Percentiles rank a stretch among this genome's conserved stretches.
phyloP scores from a whole-genome alignment of 2,329 filamentous ascomycete genomes.

The Colletotrichum navitas region DNA sequence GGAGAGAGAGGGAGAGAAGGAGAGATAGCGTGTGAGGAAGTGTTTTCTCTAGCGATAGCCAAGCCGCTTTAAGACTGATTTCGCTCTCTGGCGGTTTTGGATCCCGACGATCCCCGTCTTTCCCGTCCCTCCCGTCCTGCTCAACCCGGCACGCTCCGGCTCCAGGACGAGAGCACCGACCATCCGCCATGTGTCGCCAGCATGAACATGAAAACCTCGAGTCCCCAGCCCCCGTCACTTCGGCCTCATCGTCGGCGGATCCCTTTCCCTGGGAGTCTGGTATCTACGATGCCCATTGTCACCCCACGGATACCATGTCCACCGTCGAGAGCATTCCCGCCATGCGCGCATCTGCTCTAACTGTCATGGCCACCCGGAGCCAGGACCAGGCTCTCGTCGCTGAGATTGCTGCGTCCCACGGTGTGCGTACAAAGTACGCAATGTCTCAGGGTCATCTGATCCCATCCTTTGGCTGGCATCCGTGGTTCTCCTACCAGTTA shows the following conservation, averaged over 20 bases:
- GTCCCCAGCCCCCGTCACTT: conserved; percentile 19
- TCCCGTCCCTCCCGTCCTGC: conserved; percentile 16
- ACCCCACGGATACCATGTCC: conserved; percentile 83
- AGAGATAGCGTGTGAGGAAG: background rate
- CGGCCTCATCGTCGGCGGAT: conserved; percentile 27
- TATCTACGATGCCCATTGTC: conserved; percentile 84
- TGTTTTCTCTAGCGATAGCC: background rate
- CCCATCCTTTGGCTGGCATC: conserved; percentile 88
- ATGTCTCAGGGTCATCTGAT: conserved; percentile 54
- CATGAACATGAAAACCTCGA: conserved; percentile 12
- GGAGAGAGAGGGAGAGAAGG: background rate
- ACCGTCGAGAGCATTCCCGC: conserved; percentile 67
- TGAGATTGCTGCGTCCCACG: conserved; percentile 67
- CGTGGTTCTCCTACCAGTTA: conserved; percentile 86
- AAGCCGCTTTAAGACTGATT: conserved; percentile 14
- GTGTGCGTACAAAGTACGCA: conserved; percentile 53
- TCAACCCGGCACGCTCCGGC: conserved; percentile 2
- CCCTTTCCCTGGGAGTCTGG: conserved; percentile 78
- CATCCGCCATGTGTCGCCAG: conserved; percentile 35
- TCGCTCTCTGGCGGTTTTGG: conserved; percentile 2
- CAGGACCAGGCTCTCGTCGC: conserved; percentile 82
- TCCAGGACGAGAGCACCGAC: conserved; percentile 17
- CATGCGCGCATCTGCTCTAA: conserved; percentile 76
- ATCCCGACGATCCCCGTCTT: conserved; percentile 13
- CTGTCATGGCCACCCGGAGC: conserved; percentile 81